Conservation (phyloP, 257 asterid species). For the Jaltomata sinuosa region DNA sequence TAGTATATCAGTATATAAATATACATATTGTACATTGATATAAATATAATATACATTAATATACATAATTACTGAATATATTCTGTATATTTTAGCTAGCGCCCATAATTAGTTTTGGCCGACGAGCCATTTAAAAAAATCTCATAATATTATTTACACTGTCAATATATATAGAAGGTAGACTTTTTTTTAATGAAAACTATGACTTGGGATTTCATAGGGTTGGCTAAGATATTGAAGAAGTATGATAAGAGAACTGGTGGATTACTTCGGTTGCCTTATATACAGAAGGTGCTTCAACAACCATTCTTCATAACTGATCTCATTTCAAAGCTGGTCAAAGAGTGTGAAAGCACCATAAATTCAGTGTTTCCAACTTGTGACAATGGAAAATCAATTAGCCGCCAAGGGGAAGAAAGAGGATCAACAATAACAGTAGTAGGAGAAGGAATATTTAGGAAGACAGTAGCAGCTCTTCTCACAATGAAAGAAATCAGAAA, state of each 20-base stretch:
- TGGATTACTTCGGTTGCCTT: neutral
- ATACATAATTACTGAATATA: too few species aligned
- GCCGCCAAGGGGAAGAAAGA: neutral
- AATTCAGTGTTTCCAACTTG: neutral
- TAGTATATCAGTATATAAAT: too few species aligned
- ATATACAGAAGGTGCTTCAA: neutral
- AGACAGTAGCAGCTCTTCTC: conserved; percentile 74
- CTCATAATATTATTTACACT: too few species aligned
- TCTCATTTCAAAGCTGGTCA: neutral
- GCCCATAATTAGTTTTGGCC: too few species aligned
- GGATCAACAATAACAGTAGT: conserved; percentile 16
- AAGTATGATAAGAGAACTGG: conserved; percentile 6
- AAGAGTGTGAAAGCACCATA: conserved; percentile 1
- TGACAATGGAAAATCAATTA: neutral
- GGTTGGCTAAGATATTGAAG: neutral
- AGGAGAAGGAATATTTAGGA: conserved; percentile 62
- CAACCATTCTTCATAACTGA: neutral
- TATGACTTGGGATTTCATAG: neutral
- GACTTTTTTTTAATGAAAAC: neutral
- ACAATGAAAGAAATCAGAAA: conserved; percentile 82
- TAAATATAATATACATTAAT: too few species aligned
- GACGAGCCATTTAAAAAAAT: too few species aligned
- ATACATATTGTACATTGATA: too few species aligned
- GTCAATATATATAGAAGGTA: too few species aligned
- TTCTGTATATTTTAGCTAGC: too few species aligned